A percentile compares a stretch with the other conserved stretches of the same genome.
Conservation (phyloP, 495 filamentous ascomycete species). For the Stereocaulon alpinum region DNA sequence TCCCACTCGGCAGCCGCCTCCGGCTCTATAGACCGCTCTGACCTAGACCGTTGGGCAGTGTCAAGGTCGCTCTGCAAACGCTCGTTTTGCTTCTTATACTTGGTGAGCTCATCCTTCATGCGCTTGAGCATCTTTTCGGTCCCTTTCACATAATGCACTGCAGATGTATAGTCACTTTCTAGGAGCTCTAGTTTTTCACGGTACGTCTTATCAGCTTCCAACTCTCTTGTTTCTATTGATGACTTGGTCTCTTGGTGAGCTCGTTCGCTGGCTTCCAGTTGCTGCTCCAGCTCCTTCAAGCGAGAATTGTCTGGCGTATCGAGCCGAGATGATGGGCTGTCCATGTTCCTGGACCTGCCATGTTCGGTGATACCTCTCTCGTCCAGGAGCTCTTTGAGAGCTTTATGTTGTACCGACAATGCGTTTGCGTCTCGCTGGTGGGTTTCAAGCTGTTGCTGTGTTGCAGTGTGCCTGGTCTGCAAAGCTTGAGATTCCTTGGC, state of each 20-base stretch:
- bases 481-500: conserved; percentile 69
- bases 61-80: conserved; percentile 72
- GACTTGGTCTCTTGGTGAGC: conserved; percentile 76
- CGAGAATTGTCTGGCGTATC: conserved; percentile 70
- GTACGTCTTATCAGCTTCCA: conserved; percentile 76
- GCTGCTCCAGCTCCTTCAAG: conserved; percentile 81
- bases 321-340: conserved; percentile 63
- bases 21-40: conserved; percentile 35
- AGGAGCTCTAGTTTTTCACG: conserved; percentile 86
- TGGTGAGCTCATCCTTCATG: conserved; percentile 90
- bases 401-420: conserved; percentile 77
- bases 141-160: conserved; percentile 97
- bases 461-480: conserved; percentile 64
- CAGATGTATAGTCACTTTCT: conserved; percentile 96
- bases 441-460: conserved; percentile 65
- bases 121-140: conserved; percentile 98
- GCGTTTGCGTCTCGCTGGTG: conserved; percentile 87
- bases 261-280: conserved; percentile 65
- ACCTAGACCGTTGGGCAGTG: conserved; percentile 32
- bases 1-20: conserved; percentile 58
- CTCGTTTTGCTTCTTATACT: conserved; percentile 78
- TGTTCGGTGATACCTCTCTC: conserved; percentile 66
- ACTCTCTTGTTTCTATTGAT: conserved; percentile 62
- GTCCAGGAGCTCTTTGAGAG: conserved; percentile 81
- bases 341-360: conserved; percentile 46